A percentile compares a stretch with the other conserved stretches of the same genome.
Evolutionary conservation across 1,284 basidiomycete genomes (phyloP).

Genomic region (Leccinum colubrinum): DNA sequence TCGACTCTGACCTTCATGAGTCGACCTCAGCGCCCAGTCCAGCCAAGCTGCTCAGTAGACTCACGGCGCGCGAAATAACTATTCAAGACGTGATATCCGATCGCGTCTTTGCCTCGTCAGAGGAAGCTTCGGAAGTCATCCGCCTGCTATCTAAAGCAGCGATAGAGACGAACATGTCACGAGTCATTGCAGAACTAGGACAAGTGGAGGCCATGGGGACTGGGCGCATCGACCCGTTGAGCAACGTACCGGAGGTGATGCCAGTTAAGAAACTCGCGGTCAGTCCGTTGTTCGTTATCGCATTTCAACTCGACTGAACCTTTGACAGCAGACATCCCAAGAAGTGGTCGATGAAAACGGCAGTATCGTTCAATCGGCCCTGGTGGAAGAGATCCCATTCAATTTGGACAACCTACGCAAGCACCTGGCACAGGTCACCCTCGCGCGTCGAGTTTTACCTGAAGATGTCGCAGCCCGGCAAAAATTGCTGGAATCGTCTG

Average conservation of each 20-base stretch:
- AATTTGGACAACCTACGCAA: slow-evolving; percentile 68
- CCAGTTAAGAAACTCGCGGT: slow-evolving; percentile 44
- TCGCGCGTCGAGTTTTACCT: slow-evolving; percentile 62
- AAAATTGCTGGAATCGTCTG: slow-evolving; percentile 79
- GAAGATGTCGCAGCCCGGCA: slow-evolving; percentile 76
- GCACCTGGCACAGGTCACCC: slow-evolving; percentile 60
- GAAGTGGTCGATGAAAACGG: slow-evolving; percentile 22
- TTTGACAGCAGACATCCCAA: slow-evolving; percentile 15
- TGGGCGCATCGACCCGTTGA: slow-evolving; percentile 42
- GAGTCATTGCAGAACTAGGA: slow-evolving; percentile 56
- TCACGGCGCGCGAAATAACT: slow-evolving; percentile 51
- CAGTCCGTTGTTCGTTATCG: slow-evolving; percentile 1
- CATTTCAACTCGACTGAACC: background rate
- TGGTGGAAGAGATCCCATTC: slow-evolving; percentile 57
- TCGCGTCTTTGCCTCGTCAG: slow-evolving; percentile 50
- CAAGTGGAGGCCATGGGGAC: slow-evolving; percentile 48
- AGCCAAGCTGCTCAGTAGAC: slow-evolving; percentile 43
- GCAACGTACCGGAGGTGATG: slow-evolving; percentile 54
- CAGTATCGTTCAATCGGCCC: slow-evolving; percentile 13
- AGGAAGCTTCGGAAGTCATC: slow-evolving; percentile 56
- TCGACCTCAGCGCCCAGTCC: slow-evolving; percentile 9
- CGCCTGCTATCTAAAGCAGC: slow-evolving; percentile 58
- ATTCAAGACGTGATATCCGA: slow-evolving; percentile 56
- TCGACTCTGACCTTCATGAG: slow-evolving; percentile 34
- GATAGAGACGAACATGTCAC: slow-evolving; percentile 49